Percentiles rank a stretch among this genome's conserved stretches.
phyloP scores from a whole-genome alignment of 2,329 filamentous ascomycete genomes.

The Colletotrichum somersetense region DNA sequence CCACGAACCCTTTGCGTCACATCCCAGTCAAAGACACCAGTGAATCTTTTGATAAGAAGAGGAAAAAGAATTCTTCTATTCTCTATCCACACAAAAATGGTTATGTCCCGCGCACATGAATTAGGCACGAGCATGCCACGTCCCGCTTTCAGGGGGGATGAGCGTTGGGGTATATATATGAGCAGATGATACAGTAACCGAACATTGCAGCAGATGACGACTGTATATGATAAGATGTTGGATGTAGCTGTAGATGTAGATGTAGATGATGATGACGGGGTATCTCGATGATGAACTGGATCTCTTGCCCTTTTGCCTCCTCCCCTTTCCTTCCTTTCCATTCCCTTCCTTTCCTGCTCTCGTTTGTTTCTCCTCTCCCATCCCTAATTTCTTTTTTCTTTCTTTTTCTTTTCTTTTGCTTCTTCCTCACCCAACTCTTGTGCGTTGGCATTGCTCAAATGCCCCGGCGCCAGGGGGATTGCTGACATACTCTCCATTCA shows the following conservation, averaged over 20 bases:
- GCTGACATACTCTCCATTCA: slow-evolving; percentile 52
- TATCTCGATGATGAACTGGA: slow-evolving; percentile 40
- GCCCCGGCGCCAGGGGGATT: slow-evolving; percentile 9
- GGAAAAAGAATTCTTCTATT: not conserved
- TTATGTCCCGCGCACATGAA: not conserved
- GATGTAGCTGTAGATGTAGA: slow-evolving; percentile 24
- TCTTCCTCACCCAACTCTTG: slow-evolving; percentile 1
- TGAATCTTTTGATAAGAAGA: not conserved
- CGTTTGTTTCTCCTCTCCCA: not conserved
- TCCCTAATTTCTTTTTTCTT: not conserved
- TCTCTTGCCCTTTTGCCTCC: slow-evolving; percentile 16
- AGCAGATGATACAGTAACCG: slow-evolving; percentile 1
- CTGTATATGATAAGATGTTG: not conserved
- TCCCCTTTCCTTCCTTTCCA: not conserved
- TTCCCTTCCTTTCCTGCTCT: not conserved
- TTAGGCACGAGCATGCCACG: not conserved
- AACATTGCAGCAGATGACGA: not conserved
- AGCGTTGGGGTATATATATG: not conserved
- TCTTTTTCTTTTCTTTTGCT: slow-evolving; percentile 1
- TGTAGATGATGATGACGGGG: slow-evolving; percentile 32
- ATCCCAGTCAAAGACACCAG: not conserved
- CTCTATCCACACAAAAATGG: not conserved
- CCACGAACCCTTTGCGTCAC: not conserved
- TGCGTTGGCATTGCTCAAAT: not conserved
- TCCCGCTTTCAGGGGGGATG: not conserved